Conservation (phyloP, 148 eudicot genomes). For the Heliamphora exappendiculata region DNA sequence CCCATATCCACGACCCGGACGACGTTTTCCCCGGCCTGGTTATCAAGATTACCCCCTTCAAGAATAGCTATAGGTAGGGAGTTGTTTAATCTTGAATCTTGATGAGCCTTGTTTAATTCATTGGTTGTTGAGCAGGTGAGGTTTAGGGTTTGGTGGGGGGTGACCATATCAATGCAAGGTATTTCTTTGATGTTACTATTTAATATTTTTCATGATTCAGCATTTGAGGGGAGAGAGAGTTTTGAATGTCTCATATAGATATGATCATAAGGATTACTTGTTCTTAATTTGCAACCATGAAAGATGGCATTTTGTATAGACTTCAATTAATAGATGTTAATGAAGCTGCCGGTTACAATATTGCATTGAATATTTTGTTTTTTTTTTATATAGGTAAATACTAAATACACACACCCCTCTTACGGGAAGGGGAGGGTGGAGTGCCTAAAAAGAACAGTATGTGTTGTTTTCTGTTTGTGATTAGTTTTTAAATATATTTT, state of each 20-base stretch:
- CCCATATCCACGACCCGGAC: slow-evolving; percentile 76
- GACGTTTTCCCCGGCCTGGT: slow-evolving; percentile 79
- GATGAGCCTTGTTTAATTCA: background rate
- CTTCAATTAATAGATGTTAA: background rate
- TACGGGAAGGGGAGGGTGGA: no score
- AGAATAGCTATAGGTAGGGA: slow-evolving; percentile 14
- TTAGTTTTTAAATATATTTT: no score
- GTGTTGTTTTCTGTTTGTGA: no score
- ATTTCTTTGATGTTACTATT: background rate
- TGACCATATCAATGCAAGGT: background rate
- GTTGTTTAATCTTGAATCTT: background rate
- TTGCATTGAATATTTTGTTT: background rate
- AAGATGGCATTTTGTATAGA: background rate
- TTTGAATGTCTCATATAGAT: no score
- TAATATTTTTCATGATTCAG: background rate
- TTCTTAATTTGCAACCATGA: background rate
- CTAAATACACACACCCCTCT: no score
- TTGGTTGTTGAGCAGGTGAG: background rate
- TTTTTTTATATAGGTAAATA: no score
- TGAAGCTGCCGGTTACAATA: background rate
- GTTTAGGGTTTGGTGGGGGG: background rate
- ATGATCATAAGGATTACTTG: no score
- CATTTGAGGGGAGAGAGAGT: no score
- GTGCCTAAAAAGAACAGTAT: no score
- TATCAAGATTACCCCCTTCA: slow-evolving; percentile 59